A percentile compares a stretch with the other conserved stretches of the same genome.
phyloP scores from a whole-genome alignment of 768 basidiomycete genomes.

The Tylopilus sp. region DNA sequence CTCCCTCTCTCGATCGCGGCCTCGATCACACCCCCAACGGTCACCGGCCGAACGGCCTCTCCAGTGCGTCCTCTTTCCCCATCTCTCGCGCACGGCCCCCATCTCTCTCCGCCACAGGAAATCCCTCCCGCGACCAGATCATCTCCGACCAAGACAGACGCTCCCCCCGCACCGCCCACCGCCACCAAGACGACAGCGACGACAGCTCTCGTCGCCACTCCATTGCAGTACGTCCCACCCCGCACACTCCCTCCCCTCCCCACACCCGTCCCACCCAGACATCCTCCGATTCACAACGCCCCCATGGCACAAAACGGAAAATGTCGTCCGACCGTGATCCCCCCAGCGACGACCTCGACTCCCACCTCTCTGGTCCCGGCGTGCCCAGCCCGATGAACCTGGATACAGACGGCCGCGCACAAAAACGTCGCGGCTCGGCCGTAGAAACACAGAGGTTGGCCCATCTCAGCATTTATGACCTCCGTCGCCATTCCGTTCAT shows the following conservation, averaged over 20 bases:
- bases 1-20: conserved; percentile 49
- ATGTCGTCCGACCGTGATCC: conserved; percentile 66
- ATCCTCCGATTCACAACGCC: conserved; percentile 39
- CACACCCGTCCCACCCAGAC: conserved; percentile 20
- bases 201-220: conserved; percentile 69
- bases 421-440: conserved; percentile 81
- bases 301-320: conserved; percentile 78
- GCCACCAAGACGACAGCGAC: conserved; percentile 54
- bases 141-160: conserved; percentile 27
- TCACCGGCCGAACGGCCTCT: conserved; percentile 18
- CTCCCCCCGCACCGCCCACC: conserved; percentile 25
- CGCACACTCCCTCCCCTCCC: not conserved
- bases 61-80: conserved; percentile 22
- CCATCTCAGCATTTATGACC: conserved; percentile 65
- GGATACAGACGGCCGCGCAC: conserved; percentile 62
- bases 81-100: conserved; percentile 8
- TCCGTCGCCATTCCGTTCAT: conserved; percentile 76
- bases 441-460: conserved; percentile 76
- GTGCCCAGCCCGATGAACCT: conserved; percentile 56
- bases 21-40: conserved; percentile 18
- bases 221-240: conserved; percentile 50
- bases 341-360: conserved; percentile 60
- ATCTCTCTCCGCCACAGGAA: conserved; percentile 24
- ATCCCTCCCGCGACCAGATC: conserved; percentile 15
- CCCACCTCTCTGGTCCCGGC: conserved; percentile 66